Conservation (phyloP, 331 rosid species). For the Quercus lobata region DNA sequence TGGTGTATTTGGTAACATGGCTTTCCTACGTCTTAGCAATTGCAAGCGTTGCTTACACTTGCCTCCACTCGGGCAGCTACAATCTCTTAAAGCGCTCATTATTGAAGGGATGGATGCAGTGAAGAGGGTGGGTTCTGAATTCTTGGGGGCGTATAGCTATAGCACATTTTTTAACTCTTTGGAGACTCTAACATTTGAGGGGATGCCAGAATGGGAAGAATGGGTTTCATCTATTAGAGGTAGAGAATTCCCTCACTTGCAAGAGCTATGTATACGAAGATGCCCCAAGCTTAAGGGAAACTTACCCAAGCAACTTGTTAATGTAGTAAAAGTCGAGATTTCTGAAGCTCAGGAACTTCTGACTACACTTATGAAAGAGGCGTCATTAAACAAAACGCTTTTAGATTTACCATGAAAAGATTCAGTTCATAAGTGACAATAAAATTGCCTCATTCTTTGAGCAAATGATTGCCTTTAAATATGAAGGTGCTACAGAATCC, state of each 20-base stretch:
- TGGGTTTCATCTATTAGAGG: slow-evolving; percentile 11
- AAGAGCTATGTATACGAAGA: slow-evolving; percentile 17
- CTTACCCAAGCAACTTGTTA: slow-evolving; percentile 31
- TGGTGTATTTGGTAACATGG: slow-evolving; percentile 5
- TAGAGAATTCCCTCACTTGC: slow-evolving; percentile 10
- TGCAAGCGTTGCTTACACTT: slow-evolving; percentile 28
- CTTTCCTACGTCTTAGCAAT: slow-evolving; percentile 15
- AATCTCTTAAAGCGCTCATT: slow-evolving; percentile 23
- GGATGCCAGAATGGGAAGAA: slow-evolving; percentile 25
- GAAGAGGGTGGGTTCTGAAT: slow-evolving; percentile 21
- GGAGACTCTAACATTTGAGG: slow-evolving; percentile 23
- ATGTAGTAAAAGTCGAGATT: slow-evolving; percentile 20
- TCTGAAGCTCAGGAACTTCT: slow-evolving; percentile 18
- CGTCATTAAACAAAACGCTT: background rate
- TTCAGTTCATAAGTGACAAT: background rate
- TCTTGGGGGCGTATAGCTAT: background rate
- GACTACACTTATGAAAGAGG: slow-evolving; percentile 23
- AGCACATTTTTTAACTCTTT: slow-evolving; percentile 13
- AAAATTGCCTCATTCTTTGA: background rate
- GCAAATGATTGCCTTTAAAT: background rate
- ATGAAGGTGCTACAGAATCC: background rate
- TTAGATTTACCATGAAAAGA: background rate
- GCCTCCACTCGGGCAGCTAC: slow-evolving; percentile 40
- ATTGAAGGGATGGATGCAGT: slow-evolving; percentile 24
- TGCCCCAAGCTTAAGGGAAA: slow-evolving; percentile 23